Evolutionary conservation across 768 basidiomycete genomes (phyloP).

Genomic region (Auriscalpium microsporum): DNA sequence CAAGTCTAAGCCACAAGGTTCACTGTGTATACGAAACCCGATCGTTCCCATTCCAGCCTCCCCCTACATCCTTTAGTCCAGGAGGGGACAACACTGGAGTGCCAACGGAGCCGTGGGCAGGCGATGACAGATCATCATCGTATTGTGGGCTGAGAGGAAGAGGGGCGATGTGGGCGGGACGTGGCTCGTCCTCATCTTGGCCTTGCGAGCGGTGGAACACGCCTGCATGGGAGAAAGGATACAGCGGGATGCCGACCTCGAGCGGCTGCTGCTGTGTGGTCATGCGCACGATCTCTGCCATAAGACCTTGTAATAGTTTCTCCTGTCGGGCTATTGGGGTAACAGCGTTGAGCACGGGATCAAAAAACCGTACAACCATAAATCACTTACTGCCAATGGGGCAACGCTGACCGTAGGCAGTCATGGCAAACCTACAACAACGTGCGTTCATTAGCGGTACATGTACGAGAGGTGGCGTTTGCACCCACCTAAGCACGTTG

Average conservation of each 20-base stretch:
- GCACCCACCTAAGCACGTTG: slow-evolving; percentile 64
- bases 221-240: slow-evolving; percentile 68
- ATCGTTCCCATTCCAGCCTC: too few species aligned
- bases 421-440: slow-evolving; percentile 65
- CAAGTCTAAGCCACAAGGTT: too few species aligned
- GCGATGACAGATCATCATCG: slow-evolving; percentile 20
- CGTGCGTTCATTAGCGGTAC: background rate
- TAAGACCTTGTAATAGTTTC: slow-evolving; percentile 69
- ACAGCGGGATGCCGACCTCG: slow-evolving; percentile 72
- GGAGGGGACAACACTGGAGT: too few species aligned
- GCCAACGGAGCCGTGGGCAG: background rate
- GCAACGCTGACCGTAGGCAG: slow-evolving; percentile 70
- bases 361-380: background rate
- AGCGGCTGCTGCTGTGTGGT: slow-evolving; percentile 75
- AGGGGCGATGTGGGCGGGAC: slow-evolving; percentile 23
- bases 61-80: too few species aligned
- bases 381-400: slow-evolving; percentile 68
- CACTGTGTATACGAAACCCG: too few species aligned
- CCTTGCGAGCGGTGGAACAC: slow-evolving; percentile 46
- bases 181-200: slow-evolving; percentile 24
- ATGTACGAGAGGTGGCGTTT: background rate
- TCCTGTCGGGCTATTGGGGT: slow-evolving; percentile 64
- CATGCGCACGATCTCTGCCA: slow-evolving; percentile 78
- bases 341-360: background rate
- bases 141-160: slow-evolving; percentile 31